phyloP scores from a whole-genome alignment of 495 filamentous ascomycete genomes.

The Lepidopterella palustris region DNA sequence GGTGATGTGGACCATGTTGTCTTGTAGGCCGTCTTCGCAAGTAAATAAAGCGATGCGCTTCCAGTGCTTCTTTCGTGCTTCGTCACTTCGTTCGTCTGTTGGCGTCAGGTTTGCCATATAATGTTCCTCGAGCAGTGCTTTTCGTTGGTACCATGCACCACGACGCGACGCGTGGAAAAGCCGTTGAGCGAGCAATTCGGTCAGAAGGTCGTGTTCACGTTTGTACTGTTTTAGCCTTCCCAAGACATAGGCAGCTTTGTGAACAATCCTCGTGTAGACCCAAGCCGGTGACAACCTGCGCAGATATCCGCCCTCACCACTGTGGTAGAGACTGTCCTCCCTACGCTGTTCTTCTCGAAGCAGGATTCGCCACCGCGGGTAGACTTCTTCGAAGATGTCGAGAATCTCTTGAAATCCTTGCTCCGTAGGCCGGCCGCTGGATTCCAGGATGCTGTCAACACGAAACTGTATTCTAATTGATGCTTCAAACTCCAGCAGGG shows the following conservation, averaged over 20 bases:
- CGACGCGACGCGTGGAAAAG: conserved; percentile 80
- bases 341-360: conserved; percentile 71
- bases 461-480: conserved; percentile 74
- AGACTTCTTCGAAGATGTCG: conserved; percentile 63
- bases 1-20: conserved; percentile 80
- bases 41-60: conserved; percentile 69
- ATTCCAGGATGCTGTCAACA: conserved; percentile 80
- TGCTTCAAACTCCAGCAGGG: conserved; percentile 82
- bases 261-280: conserved; percentile 87
- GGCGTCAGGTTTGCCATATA: conserved; percentile 70
- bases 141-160: conserved; percentile 93
- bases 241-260: conserved; percentile 77
- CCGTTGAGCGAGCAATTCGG: conserved; percentile 69
- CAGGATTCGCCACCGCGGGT: conserved; percentile 72
- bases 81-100: conserved; percentile 46
- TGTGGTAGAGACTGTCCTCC: conserved; percentile 74
- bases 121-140: conserved; percentile 88
- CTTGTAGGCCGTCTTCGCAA: conserved; percentile 80
- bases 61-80: conserved; percentile 76
- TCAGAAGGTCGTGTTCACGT: conserved; percentile 68
- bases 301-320: conserved; percentile 82
- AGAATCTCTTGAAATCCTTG: conserved; percentile 62
- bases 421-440: conserved; percentile 62
- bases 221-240: conserved; percentile 75
- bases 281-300: conserved; percentile 88